phyloP scores from a whole-genome alignment of 805 yeast genomes.

The Candida loeiensis region DNA sequence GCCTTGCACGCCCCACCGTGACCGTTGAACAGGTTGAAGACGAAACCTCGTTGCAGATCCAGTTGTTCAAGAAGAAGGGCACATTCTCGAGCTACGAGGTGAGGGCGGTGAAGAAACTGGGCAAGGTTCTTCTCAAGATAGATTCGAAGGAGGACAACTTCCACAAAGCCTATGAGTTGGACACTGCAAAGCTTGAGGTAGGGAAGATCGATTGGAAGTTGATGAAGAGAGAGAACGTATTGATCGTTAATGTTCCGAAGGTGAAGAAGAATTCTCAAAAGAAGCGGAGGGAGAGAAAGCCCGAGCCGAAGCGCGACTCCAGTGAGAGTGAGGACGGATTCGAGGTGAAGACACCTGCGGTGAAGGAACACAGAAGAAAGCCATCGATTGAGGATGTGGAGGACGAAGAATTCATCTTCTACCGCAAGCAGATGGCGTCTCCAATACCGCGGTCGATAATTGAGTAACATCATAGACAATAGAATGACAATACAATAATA shows the following conservation, averaged over 20 bases:
- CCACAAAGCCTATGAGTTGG: constrained; percentile 16
- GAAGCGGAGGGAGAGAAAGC: constrained; percentile 1
- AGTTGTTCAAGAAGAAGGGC: constrained; percentile 18
- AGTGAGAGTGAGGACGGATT: background rate
- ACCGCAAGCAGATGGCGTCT: constrained; percentile 16
- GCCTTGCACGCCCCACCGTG: background rate
- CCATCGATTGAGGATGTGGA: constrained; percentile 28
- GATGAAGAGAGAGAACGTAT: constrained; percentile 13
- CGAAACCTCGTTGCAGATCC: constrained; percentile 17
- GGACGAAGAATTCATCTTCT: constrained; percentile 27
- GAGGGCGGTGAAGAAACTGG: constrained; percentile 14
- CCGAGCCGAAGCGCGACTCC: background rate
- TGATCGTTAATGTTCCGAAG: constrained; percentile 21
- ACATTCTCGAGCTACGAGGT: constrained; percentile 19
- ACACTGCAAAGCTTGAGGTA: constrained; percentile 14
- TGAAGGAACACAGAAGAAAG: constrained; percentile 10
- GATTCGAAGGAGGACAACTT: constrained; percentile 17
- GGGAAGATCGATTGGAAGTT: constrained; percentile 16
- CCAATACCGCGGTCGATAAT: constrained; percentile 8
- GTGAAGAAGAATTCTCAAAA: constrained; percentile 3
- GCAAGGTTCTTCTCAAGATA: constrained; percentile 16
- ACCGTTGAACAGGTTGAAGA: constrained; percentile 15
- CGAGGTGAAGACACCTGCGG: constrained; percentile 1
- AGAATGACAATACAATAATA: no score
- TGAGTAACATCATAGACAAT: background rate